A percentile compares a stretch with the other conserved stretches of the same genome.
These are phyloP conservation scores for Hyaloscypha finlandica DNA, from an alignment of 495 filamentous ascomycete species.

Conservation along the genomic window DNA sequence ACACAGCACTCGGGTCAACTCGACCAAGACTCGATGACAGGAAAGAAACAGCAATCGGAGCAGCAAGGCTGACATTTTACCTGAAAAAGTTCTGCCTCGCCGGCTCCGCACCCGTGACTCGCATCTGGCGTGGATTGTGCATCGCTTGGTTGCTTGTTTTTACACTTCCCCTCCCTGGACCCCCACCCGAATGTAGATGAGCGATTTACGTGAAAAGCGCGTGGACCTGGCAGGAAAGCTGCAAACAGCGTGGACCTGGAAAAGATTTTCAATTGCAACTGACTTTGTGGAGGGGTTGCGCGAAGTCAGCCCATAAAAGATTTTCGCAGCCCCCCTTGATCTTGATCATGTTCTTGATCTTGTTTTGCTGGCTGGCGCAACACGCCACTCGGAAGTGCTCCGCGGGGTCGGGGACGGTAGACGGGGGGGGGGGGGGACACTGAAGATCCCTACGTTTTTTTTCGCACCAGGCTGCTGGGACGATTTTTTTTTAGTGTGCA, in stretches of 20 bases:
- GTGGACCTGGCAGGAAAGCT: slow-evolving; percentile 9
- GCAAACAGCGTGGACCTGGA: slow-evolving; percentile 18
- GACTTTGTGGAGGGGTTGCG: not conserved
- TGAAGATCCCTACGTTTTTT: not conserved
- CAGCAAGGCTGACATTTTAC: not conserved
- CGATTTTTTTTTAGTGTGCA: not conserved
- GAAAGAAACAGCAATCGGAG: not conserved
- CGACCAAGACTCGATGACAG: not conserved
- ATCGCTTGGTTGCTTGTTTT: not conserved
- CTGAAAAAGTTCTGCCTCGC: not conserved
- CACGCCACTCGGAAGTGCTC: not conserved
- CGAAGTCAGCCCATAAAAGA: not conserved
- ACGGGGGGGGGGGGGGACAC: too few relatives aligned
- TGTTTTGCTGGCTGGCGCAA: too few relatives aligned
- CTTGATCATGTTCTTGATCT: too few relatives aligned
- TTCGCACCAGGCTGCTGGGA: not conserved
- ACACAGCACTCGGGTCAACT: not conserved
- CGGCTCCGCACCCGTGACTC: slow-evolving; percentile 3
- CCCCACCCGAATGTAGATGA: not conserved
- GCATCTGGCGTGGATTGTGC: not conserved
- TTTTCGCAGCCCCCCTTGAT: not conserved
- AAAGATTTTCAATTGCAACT: slow-evolving; percentile 34
- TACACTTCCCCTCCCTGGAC: slow-evolving; percentile 1
- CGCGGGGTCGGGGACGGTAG: not conserved
- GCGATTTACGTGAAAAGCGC: slow-evolving; percentile 14